Percentiles rank a stretch among this genome's conserved stretches.
phyloP scores from a whole-genome alignment of 768 basidiomycete species.

The Suillus paluster region DNA sequence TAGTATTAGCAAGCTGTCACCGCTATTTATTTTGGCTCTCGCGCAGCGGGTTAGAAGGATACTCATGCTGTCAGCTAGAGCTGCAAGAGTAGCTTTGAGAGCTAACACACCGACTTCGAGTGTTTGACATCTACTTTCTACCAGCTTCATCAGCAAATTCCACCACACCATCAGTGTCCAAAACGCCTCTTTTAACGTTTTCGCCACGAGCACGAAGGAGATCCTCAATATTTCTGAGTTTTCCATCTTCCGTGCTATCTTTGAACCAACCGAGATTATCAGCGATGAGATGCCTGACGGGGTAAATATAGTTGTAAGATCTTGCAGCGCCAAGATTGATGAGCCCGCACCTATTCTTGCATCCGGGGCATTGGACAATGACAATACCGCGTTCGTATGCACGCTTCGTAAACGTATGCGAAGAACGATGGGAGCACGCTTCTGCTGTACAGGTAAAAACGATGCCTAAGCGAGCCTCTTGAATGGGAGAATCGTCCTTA shows the following conservation, averaged over 20 bases:
- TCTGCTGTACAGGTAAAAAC: constrained; percentile 87
- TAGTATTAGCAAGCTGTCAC: neutral
- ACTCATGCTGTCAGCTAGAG: neutral
- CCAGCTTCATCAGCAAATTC: constrained; percentile 47
- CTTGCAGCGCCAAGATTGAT: neutral
- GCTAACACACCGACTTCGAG: constrained; percentile 1
- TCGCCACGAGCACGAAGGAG: constrained; percentile 81
- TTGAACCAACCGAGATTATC: constrained; percentile 95
- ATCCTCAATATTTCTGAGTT: constrained; percentile 81
- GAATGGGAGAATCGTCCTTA: constrained; percentile 38
- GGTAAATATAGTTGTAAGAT: neutral
- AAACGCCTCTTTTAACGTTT: constrained; percentile 56
- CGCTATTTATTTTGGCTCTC: neutral
- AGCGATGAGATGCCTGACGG: constrained; percentile 78
- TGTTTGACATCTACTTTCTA: neutral
- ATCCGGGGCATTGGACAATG: constrained; percentile 88
- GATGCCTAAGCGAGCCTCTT: constrained; percentile 68
- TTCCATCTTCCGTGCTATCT: constrained; percentile 74
- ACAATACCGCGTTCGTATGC: constrained; percentile 91
- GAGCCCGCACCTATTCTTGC: constrained; percentile 75
- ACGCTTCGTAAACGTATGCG: constrained; percentile 84
- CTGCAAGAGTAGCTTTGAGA: neutral
- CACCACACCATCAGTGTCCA: constrained; percentile 54
- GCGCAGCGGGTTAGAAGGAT: neutral
- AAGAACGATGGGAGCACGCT: constrained; percentile 76